Conservation (phyloP, 176 grass and related monocot genomes). For the Hordeum marinum region DNA sequence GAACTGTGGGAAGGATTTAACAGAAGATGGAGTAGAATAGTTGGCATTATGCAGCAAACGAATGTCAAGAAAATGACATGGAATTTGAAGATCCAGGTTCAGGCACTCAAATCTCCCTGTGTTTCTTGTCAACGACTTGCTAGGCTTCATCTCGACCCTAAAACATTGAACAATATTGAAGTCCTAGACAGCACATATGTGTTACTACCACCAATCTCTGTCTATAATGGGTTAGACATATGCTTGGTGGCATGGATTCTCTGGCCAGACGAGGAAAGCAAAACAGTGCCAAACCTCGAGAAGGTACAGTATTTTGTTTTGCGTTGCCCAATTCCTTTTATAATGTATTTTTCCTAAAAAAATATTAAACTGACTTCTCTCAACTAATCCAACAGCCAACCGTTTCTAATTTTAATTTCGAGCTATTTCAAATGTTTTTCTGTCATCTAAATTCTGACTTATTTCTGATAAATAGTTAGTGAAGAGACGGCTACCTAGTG, state of each 20-base stretch:
- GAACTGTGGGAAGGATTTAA: constrained; percentile 48
- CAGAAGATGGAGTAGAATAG: constrained; percentile 69
- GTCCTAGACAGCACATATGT: constrained; percentile 69
- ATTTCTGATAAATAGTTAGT: constrained; percentile 48
- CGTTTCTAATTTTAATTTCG: constrained; percentile 1
- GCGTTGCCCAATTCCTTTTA: background rate
- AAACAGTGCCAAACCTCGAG: constrained; percentile 71
- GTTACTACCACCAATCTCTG: constrained; percentile 51
- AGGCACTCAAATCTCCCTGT: constrained; percentile 78
- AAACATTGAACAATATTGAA: constrained; percentile 54
- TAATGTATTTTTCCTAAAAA: background rate
- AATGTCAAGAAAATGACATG: constrained; percentile 70
- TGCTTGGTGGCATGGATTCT: constrained; percentile 79
- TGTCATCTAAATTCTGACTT: background rate
- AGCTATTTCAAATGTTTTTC: constrained; percentile 5
- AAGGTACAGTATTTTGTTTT: constrained; percentile 53
- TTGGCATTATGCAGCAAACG: constrained; percentile 60
- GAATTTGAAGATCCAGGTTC: constrained; percentile 91
- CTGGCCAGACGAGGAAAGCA: constrained; percentile 94
- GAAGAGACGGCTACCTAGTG: constrained; percentile 71
- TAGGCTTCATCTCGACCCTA: constrained; percentile 46
- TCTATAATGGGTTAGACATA: constrained; percentile 71
- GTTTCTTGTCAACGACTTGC: constrained; percentile 68
- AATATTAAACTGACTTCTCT: background rate
- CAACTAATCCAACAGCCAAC: background rate